A percentile compares a stretch with the other conserved stretches of the same genome.
phyloP scores from a whole-genome alignment of 75 land plant genomes.

The Selaginella moellendorffii region DNA sequence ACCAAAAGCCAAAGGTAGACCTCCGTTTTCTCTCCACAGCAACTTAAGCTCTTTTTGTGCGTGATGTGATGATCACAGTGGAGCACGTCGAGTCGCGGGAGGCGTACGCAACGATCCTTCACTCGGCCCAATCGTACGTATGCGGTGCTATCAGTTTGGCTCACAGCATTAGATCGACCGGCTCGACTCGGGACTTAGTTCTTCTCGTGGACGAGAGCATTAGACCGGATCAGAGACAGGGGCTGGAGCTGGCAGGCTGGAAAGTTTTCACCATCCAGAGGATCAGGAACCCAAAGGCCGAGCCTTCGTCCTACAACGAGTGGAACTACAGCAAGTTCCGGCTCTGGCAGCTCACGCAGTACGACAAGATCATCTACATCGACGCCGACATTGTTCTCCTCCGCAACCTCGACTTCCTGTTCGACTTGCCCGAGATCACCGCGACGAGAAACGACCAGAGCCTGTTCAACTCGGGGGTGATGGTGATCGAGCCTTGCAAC shows the following conservation, averaged over 20 bases:
- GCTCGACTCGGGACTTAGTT: constrained; percentile 1
- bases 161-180: background rate
- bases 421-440: background rate
- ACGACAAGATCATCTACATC: background rate
- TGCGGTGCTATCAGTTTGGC: constrained; percentile 1
- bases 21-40: background rate
- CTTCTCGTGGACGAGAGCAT: constrained; percentile 6
- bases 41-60: background rate
- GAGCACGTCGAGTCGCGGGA: background rate
- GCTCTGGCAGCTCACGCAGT: constrained; percentile 5
- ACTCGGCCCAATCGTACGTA: constrained; percentile 1
- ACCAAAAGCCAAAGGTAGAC: constrained; percentile 6
- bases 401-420: background rate
- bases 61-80: background rate
- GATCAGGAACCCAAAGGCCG: constrained; percentile 1
- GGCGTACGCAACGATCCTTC: constrained; percentile 6
- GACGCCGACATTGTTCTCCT: background rate
- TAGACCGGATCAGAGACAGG: constrained; percentile 4
- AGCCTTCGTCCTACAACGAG: constrained; percentile 4
- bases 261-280: constrained; percentile 1
- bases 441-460: constrained; percentile 3
- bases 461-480: constrained; percentile 5
- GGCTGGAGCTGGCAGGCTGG: background rate
- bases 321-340: constrained; percentile 10
- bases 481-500: constrained; percentile 6